Evolutionary conservation across 371 early-diverging fungal genomes (phyloP).

Genomic region (Mortierella sp.): DNA sequence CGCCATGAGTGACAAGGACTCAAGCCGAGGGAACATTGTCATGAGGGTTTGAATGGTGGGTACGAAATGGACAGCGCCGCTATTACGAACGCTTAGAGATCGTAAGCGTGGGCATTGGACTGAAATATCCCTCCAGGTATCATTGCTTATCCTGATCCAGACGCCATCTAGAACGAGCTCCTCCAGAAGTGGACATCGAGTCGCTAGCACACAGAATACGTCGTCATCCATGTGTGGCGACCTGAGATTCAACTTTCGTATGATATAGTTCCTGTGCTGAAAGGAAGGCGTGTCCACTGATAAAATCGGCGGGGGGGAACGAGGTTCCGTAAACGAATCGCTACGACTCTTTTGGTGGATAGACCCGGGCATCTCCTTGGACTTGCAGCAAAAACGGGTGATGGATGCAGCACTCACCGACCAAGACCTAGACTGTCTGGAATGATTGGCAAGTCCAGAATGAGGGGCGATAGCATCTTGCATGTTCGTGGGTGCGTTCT

Average conservation of each 20-base stretch:
- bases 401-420: not conserved
- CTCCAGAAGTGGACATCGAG: slow-evolving; percentile 21
- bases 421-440: slow-evolving; percentile 6
- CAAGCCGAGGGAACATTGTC: slow-evolving; percentile 16
- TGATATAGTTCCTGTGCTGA: slow-evolving; percentile 1
- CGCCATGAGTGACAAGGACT: slow-evolving; percentile 4
- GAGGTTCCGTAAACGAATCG: not conserved
- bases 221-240: slow-evolving; percentile 18
- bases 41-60: slow-evolving; percentile 14
- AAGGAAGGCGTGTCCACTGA: not conserved
- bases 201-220: slow-evolving; percentile 7
- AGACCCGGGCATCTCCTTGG: not conserved
- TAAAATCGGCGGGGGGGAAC: too few species aligned
- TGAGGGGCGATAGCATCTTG: not conserved
- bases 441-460: too few species aligned
- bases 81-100: slow-evolving; percentile 10
- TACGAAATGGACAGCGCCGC: slow-evolving; percentile 2
- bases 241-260: slow-evolving; percentile 13
- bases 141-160: slow-evolving; percentile 12
- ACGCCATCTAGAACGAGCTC: slow-evolving; percentile 22
- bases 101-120: slow-evolving; percentile 11
- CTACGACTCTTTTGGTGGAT: not conserved
- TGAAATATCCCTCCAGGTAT: slow-evolving; percentile 18
- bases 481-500: slow-evolving; percentile 3
- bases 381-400: not conserved